Evolutionary conservation across 108 stramenopile genomes (phyloP).

Genomic region (Skeletonema grethae): DNA sequence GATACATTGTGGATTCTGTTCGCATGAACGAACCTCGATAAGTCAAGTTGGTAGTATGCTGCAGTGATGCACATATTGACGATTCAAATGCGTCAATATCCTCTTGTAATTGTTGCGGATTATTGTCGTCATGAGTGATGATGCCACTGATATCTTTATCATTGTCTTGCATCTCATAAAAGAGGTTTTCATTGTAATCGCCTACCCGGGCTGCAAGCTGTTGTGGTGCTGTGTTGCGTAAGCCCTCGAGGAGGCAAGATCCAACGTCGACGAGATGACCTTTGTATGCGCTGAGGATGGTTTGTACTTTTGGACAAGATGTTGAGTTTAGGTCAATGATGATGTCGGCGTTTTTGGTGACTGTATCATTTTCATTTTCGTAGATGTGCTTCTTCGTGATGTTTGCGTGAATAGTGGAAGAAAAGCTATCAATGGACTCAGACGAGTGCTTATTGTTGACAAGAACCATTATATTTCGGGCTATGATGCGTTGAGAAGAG

Average conservation of each 20-base stretch:
- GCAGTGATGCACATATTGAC: conserved; percentile 25
- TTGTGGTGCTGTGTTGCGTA: conserved; percentile 36
- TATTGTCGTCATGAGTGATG: neutral
- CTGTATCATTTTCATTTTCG: neutral
- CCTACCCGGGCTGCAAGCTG: conserved; percentile 56
- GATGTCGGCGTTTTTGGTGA: neutral
- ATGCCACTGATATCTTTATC: conserved; percentile 20
- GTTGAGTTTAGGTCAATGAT: conserved; percentile 23
- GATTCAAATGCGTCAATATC: conserved; percentile 35
- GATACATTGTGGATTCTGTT: conserved; percentile 56
- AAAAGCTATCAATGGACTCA: conserved; percentile 8
- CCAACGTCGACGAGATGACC: conserved; percentile 42
- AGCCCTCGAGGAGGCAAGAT: conserved; percentile 18
- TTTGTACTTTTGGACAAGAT: conserved; percentile 17
- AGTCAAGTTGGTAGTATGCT: conserved; percentile 5
- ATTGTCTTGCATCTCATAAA: conserved; percentile 56
- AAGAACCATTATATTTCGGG: neutral
- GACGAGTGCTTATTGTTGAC: neutral
- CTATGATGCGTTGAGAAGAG: neutral
- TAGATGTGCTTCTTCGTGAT: neutral
- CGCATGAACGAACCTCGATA: conserved; percentile 60
- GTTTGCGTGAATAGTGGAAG: neutral
- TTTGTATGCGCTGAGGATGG: conserved; percentile 19
- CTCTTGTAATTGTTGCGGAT: conserved; percentile 6
- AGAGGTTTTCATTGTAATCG: conserved; percentile 66